Evolutionary conservation across 768 basidiomycete species (phyloP), one percentile per base, ranked within the genome.

Genomic region (Xerocomus brunneocitrinus): DNA sequence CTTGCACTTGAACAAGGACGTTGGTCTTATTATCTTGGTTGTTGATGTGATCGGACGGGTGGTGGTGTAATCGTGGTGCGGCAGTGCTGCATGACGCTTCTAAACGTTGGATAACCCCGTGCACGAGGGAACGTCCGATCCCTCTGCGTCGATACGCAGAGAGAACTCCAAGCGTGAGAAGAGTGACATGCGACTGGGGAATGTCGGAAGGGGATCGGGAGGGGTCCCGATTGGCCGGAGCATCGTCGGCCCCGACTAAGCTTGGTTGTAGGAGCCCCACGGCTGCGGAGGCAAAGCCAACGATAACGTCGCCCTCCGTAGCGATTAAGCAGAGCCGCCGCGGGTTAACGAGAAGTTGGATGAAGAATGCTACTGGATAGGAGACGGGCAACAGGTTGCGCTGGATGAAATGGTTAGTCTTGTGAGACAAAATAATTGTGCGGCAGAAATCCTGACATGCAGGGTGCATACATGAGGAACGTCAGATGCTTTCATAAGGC

Each of bases 101-200:
- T 10, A 69, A 48, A 46, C 58, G 65, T 19, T 60, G 67, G 8
- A 69, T 56, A 28, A 69, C 62, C 32, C 54, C 57, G 32, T 60
- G 65, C 19, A 69, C 69, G 1, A 69, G 65, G 3, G 60, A 50
- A 9, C 65, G 65, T 9, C 69, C 68, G 12, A 71, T 62, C 5
- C 68, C 68, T 38, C 25, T 57, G 12, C 69, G 65, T 30, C 49
- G 68, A 41, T 66, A 69, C 3, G 51, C 36, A 14, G 68, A 60
- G 1, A 65, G 39, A 24, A 69, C 69, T 6, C 68, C 68, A 0
- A 69, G 62, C 36, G 68, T 69, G 56, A 69, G 67, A 60, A 69
- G 60, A 10, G 57, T 67, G 9, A 64, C 44, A 6, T 44, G 60
- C 2, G 54, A 52, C 3, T 45, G 56, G 49, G 57, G 54, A 9